Base-by-base conservation (phyloP, 345 rosid species). In the Pelargonium nanum region DNA sequence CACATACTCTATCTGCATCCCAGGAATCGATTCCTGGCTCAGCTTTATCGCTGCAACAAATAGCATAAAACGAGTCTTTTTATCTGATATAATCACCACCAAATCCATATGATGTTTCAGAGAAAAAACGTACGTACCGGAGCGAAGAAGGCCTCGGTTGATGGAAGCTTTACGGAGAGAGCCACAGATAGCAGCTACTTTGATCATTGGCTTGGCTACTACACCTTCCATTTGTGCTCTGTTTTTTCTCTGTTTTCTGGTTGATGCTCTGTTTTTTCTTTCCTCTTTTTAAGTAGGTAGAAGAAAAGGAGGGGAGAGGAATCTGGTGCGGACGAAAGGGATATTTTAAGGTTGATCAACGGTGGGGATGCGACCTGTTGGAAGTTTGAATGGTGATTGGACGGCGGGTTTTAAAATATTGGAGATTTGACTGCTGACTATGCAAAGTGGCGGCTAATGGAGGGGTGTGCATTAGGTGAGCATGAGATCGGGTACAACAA, bases 121-220 rank as follows among this genome's bases (percentile, higher is more conserved):
- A 23, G 7, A 48, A 4, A 26, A 0, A 26, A n/a, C 0, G 62
- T 19, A 30, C 23, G 23, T 70, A 91, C 91, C 96, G 8, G 82
- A 67, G 16, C 87, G 89, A 58, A 91, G 56, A 66, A 91, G 88
- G 69, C 90, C 92, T 51, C 67, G 74, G 70, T 88, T 76, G 76
- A 52, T 80, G 58, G 96, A 91, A 5, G 68, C 85, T 70, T 86
- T 77, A 2, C 90, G 89, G 28, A 88, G 86, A 44, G 96, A 88
- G 16, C 98, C 96, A 50, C 88, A 91, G 23, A 91, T 48, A 53
- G 95, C 95, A 4, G 84, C 95, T 8, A 85, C 78, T 65, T 80
- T 85, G 64, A 88, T 80, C 24, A 64, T 69, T 25, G 88, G 71
- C 24, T 73, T 72, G 6, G 70, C 65, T 62, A 56, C 55, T 6